Evolutionary conservation across 768 basidiomycete species (phyloP), one percentile per base, ranked within the genome.

Genomic region (Serendipita sp.): DNA sequence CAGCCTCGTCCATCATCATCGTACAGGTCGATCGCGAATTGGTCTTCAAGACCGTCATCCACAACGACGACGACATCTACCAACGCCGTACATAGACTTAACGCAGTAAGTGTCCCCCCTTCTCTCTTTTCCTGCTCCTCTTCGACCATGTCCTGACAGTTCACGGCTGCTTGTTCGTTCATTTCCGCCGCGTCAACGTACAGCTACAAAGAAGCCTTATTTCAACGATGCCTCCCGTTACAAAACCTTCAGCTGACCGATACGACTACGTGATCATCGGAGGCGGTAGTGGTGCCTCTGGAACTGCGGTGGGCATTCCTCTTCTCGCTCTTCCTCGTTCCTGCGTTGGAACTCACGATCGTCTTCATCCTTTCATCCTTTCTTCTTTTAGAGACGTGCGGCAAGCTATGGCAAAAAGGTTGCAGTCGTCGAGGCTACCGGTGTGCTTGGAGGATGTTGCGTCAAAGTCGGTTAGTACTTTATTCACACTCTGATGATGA

Each of bases 281-380:
- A 60, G 93, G 91, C 64, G 96, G 96, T 38, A 93, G 90, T 64
- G 96, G 92, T 63, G 96, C 95, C 63, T 83, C 90, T 34, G 95
- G 83, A 9, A 84, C 86, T 62, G 87, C 90, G 65, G 91, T 90
- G 69, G 70, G 86, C 20, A 20, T 74, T 3, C 42, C n/a, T 48
- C 9, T 16, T 62, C 16, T 56, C 2, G 51, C 7, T 24, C 33
- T 30, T 64, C n/a, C n/a, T n/a, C n/a, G n/a, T 11, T 9, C 9
- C 45, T 42, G 63, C 60, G 28, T 28, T 38, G 31, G 20, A n/a
- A 13, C 9, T n/a, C n/a, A n/a, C 22, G 4, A 63, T n/a, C 41
- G 5, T 61, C 31, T 22, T n/a, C n/a, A n/a, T n/a, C n/a, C n/a
- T n/a, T n/a, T n/a, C n/a, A n/a, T n/a, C n/a, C n/a, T n/a, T n/a